Base-by-base conservation (phyloP, 176 grass and related monocot species). In the Tuctoria greenei region DNA sequence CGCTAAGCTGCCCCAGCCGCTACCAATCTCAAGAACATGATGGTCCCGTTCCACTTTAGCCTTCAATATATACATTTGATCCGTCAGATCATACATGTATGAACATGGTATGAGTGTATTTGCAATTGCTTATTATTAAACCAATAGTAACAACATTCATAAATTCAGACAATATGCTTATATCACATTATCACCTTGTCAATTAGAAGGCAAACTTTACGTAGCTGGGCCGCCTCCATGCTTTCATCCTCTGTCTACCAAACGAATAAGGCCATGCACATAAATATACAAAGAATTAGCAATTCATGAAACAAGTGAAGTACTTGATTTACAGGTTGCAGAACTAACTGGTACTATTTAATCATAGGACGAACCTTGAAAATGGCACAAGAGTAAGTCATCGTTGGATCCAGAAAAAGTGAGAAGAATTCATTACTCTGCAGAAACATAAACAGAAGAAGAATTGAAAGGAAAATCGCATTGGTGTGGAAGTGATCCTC, bases 11-110 rank as follows among this genome's bases (percentile, higher is more conserved):
- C 94, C 94, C 94, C 94, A 97, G 20, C 91, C 91, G 18, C 83
- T 87, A 37, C 94, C 94, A 76, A 97, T 97, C 42, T 97, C 94
- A 67, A 97, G 91, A 63, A 97, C 91, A 63, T 91, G 81, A 74
- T 97, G 90, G 16, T 89, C 85, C 40, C 52, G 64, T 60, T 86
- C 73, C 31, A 97, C 83, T 89, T 82, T 88, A 79, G 93, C 93
- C 93, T 97, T 83, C 7, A 15, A 39, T 61, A 10, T 8, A 27
- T 5, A 82, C 31, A 23, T 41, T 20, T 21, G 17, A 75, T 47
- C 41, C 25, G 71, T 78, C 58, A 58, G 64, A 68, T 54, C 20
- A 54, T n/a, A 54, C 8, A 54, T 21, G 20, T 54, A 11, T 21
- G 20, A 7, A 21, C 8, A 54, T 54, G 1, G 20, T 44, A 31